Evolutionary conservation across 768 basidiomycete species (phyloP).

Genomic region (Serendipita indica): DNA sequence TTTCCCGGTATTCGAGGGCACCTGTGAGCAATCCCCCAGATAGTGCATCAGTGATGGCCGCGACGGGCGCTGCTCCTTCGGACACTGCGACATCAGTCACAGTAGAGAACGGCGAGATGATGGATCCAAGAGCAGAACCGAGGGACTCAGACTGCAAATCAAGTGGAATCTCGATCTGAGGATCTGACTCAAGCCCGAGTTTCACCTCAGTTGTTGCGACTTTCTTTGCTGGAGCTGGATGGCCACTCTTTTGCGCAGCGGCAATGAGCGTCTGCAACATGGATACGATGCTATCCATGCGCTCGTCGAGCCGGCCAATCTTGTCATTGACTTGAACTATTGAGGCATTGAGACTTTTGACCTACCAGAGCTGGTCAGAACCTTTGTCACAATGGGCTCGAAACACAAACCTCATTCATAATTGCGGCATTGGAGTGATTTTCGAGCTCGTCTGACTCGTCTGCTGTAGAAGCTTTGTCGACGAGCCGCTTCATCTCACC

Average conservation of each 20-base stretch:
- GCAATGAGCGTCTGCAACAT: not conserved
- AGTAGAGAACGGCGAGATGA: not conserved
- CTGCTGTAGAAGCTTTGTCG: not conserved
- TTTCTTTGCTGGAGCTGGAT: not conserved
- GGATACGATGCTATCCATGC: not conserved
- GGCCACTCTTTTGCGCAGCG: not conserved
- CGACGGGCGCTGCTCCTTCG: too few relatives aligned
- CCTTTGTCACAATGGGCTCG: not conserved
- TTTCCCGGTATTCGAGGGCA: not conserved
- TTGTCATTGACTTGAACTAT: not conserved
- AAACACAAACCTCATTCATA: not conserved
- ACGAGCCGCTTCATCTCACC: conserved; percentile 1
- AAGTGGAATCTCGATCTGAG: not conserved
- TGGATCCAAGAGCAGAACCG: not conserved
- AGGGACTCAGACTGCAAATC: not conserved
- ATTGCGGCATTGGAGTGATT: not conserved
- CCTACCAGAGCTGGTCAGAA: not conserved
- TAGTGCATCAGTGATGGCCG: too few relatives aligned
- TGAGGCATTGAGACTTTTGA: not conserved
- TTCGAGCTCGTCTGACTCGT: not conserved
- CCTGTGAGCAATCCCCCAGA: too few relatives aligned
- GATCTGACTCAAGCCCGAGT: not conserved
- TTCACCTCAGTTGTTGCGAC: not conserved
- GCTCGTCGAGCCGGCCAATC: not conserved
- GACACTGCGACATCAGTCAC: not conserved